Base-by-base conservation (phyloP, 2,329 filamentous ascomycete species). In the Domatiomyces globalis region DNA sequence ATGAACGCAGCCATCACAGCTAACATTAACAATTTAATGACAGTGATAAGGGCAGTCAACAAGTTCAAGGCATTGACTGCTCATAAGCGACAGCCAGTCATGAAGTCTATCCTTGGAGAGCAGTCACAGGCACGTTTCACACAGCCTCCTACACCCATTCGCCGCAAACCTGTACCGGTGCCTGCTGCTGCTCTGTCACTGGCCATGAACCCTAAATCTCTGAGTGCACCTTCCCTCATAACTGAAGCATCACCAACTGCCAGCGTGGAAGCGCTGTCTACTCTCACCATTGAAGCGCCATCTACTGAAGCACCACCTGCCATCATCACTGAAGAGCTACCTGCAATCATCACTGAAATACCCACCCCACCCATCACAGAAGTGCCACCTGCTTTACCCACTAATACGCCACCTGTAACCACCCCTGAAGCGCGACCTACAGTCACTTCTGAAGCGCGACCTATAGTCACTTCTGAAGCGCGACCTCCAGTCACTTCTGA, bases 41-140 rank as follows among this genome's bases (percentile, higher is more conserved):
- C 82, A 49, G 86, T 96, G 83, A 85, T 96, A 74, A 92, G 87
- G 78, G 92, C 89, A 3, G 90, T 94, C 43, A 82, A 84, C 56
- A 85, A 84, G 52, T 95, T 96, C 73, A 95, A 94, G 65, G 72
- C 77, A 48, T 73, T 94, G 7, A 70, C 92, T 27, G 73, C 78
- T 56, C 71, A 73, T 51, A 75, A 74, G 54, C 72, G 76, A 60
- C 70, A 76, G 4, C 59, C 63, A 10, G 69, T 73, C 25, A 72
- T 82, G 60, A 75, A 79, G 54, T 77, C 75, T 44, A 77, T 82
- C 29, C 70, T 84, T 17, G 80, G 79, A 3, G 71, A 73, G 51
- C 74, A 76, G 29, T 71, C 64, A 48, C 66, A 69, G 43, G 57
- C 76, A 12, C 72, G 75, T 48, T 75, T 80, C 47, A 78, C 79